Conservation (phyloP, 1,284 basidiomycete genomes). For the Lignosus rhinocerotis region DNA sequence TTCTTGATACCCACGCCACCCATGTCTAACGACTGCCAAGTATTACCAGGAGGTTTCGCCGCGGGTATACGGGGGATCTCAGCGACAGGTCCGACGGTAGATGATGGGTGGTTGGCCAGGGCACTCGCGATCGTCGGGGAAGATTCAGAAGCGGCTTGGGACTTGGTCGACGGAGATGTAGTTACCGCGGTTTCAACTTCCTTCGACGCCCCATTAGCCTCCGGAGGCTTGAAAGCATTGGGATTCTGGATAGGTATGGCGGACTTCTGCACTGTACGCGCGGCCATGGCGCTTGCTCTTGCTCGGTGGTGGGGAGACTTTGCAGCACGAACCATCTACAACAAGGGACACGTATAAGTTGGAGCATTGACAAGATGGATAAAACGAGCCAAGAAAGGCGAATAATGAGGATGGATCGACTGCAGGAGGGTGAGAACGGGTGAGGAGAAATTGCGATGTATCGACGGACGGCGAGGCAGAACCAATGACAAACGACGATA, state of each 20-base stretch:
- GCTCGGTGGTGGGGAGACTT: conserved; percentile 80
- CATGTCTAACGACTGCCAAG: conserved; percentile 95
- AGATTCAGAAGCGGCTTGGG: conserved; percentile 39
- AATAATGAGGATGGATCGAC: background rate
- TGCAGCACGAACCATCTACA: conserved; percentile 71
- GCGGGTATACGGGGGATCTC: conserved; percentile 60
- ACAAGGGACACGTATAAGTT: background rate
- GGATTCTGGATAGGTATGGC: conserved; percentile 85
- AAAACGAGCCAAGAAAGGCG: background rate
- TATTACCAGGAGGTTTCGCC: conserved; percentile 57
- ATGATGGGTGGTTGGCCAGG: conserved; percentile 67
- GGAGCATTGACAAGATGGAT: background rate
- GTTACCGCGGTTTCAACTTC: conserved; percentile 29
- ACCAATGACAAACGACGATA: background rate
- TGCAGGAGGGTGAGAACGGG: too few species aligned
- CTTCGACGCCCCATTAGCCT: conserved; percentile 37
- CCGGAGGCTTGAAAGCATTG: conserved; percentile 55
- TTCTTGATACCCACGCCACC: conserved; percentile 94
- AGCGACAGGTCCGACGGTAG: conserved; percentile 67
- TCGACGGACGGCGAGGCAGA: background rate
- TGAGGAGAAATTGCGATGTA: too few species aligned
- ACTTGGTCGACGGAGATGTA: conserved; percentile 29
- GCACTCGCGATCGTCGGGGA: conserved; percentile 40
- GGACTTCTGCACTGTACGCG: conserved; percentile 73
- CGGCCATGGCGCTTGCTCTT: conserved; percentile 76